Base-by-base conservation (phyloP, 2,329 filamentous ascomycete genomes). In the Aspergillus cejpii region DNA sequence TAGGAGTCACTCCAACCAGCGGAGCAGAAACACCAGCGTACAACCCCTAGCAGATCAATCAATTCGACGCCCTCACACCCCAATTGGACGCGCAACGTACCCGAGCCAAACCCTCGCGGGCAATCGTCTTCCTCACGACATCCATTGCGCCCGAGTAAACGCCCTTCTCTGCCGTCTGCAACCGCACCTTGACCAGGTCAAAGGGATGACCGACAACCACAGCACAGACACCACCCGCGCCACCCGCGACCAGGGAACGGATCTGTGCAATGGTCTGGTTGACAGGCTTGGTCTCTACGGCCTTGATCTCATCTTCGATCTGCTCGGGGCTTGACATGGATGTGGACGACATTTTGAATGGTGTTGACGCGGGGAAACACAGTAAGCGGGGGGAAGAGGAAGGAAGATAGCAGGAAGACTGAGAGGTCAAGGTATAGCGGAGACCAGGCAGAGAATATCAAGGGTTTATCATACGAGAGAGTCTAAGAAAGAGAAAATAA, bases 1-100 rank as follows among this genome's bases (percentile, higher is more conserved):
- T 98, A 44, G 92, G 92, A 50, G 92, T 98, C 12, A 98, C 92
- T 43, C 92, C 92, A 7, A 96, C 86, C 51, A 98, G 73, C 36
- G 92, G 92, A 59, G 92, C 92, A 57, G 86, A 92, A 37, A 98
- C 91, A 67, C 92, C 92, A n/a, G 92, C 92, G 69, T 98, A 98
- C 50, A 98, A 69, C 6, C 92, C 92, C 67, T 86, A 60, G 5
- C 5, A 24, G 15, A 14, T 5, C 29, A n/a, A 39, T 58, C 41
- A 54, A 49, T 41, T 21, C 15, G 23, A 24, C 10, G 17, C 31
- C n/a, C n/a, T 17, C 15, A 15, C 17, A 15, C 3, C 15, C 8
- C 31, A 20, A 20, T 19, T 11, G 15, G 11, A 15, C 10, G 31
- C 15, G 17, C 31, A 38, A 62, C 68, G 33, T 64, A 78, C 76